Percentiles rank a stretch among this genome's conserved stretches.
Evolutionary conservation across 2,329 filamentous ascomycete species (phyloP).

Genomic region (Corinectria fuckeliana): DNA sequence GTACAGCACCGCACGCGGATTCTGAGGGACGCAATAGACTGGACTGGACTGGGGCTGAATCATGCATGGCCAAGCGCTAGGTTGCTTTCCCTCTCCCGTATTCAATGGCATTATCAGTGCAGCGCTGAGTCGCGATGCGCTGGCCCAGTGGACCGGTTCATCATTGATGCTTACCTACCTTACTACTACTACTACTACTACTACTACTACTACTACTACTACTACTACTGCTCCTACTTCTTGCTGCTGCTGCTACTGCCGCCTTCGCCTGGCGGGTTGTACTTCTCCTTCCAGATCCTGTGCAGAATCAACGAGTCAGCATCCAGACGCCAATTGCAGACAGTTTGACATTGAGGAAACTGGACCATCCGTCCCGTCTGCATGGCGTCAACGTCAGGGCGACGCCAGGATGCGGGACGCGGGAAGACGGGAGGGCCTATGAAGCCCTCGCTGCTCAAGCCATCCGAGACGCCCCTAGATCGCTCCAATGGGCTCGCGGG

Average conservation of each 20-base stretch:
- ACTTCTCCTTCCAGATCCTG: constrained; percentile 99
- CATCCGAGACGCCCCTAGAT: constrained; percentile 9
- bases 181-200: constrained; percentile 49
- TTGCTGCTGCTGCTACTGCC: constrained; percentile 48
- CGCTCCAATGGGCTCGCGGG: constrained; percentile 20
- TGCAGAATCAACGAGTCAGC: constrained; percentile 27
- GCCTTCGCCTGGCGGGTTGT: constrained; percentile 59
- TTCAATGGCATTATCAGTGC: not conserved
- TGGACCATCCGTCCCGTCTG: constrained; percentile 1
- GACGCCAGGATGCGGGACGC: not conserved
- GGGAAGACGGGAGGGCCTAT: constrained; percentile 24
- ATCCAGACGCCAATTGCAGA: constrained; percentile 1
- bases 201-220: constrained; percentile 49
- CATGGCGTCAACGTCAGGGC: not conserved
- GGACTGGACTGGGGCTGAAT: too few species aligned
- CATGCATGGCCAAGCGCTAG: too few species aligned
- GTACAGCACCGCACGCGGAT: too few species aligned
- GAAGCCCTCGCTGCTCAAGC: constrained; percentile 5
- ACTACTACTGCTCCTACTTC: too few species aligned
- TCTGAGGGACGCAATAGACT: not conserved
- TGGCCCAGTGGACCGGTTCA: not conserved
- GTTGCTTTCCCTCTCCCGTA: not conserved
- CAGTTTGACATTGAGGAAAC: not conserved
- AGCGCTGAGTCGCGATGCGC: constrained; percentile 10
- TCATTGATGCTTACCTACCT: constrained; percentile 27